Percentiles rank a stretch among this genome's conserved stretches.
These are phyloP conservation scores for Musa balbisiana DNA, from an alignment of 202 grass and related monocot species.

Conservation along the genomic window DNA sequence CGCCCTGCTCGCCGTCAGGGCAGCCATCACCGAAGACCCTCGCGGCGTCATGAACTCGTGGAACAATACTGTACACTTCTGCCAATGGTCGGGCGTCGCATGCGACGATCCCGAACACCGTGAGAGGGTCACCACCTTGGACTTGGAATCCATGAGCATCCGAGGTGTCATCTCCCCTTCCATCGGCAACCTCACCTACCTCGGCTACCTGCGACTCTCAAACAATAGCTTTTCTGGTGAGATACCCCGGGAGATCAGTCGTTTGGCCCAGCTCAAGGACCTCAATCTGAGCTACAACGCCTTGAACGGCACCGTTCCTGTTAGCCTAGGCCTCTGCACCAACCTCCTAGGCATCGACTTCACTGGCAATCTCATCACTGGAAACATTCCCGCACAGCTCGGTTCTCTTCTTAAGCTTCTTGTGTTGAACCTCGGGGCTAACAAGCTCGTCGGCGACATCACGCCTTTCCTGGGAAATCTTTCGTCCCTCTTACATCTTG, in stretches of 20 bases:
- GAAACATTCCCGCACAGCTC: neutral
- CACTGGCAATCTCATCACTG: neutral
- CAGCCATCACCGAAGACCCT: neutral
- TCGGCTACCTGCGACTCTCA: neutral
- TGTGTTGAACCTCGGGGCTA: neutral
- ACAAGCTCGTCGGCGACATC: neutral
- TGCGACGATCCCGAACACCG: neutral
- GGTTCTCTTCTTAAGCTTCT: neutral
- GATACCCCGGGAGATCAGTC: neutral
- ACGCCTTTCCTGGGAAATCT: neutral
- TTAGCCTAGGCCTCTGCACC: neutral
- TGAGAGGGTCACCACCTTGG: neutral
- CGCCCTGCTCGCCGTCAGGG: constrained; percentile 1
- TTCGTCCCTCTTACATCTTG: neutral
- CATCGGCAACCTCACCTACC: neutral
- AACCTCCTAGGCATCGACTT: neutral
- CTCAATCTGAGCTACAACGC: neutral
- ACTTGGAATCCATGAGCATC: neutral
- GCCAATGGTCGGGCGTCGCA: neutral
- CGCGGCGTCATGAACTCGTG: neutral
- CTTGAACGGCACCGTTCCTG: neutral
- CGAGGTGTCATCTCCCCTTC: neutral
- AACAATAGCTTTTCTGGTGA: neutral
- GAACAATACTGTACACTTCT: neutral
- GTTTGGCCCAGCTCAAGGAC: neutral